These are phyloP conservation scores for Blastocystis hominis DNA, from an alignment of 352 stramenopile genomes.

Conservation along the genomic window DNA sequence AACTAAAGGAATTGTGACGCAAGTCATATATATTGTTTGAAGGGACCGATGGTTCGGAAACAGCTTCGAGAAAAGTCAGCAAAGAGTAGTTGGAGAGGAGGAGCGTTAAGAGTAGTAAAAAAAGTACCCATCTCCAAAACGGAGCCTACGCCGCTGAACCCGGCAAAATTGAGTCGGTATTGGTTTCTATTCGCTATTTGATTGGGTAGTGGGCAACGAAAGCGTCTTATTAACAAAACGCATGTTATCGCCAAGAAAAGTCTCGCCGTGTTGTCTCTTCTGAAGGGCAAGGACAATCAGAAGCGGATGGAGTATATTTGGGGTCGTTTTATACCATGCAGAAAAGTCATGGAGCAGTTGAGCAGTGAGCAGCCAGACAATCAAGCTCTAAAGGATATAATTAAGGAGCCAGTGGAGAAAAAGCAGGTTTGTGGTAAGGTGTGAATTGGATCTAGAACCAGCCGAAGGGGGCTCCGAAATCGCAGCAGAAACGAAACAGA, in stretches of 20 bases:
- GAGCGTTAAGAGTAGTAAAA: background rate
- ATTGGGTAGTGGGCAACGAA: slow-evolving; percentile 26
- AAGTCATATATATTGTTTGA: background rate
- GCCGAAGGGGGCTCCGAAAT: background rate
- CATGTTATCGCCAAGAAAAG: slow-evolving; percentile 46
- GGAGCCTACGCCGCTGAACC: background rate
- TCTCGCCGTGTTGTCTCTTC: background rate
- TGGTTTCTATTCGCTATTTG: background rate
- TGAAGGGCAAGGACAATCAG: background rate
- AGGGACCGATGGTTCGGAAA: slow-evolving; percentile 9
- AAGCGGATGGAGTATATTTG: background rate
- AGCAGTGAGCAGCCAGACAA: background rate
- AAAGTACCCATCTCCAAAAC: background rate
- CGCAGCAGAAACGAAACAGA: slow-evolving; percentile 29
- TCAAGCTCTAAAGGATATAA: too few species aligned
- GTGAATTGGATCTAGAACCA: background rate
- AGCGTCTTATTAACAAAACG: slow-evolving; percentile 27
- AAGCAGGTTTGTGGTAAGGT: background rate
- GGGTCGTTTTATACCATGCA: background rate
- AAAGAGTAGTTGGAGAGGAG: background rate
- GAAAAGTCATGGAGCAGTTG: background rate
- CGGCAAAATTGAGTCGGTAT: background rate
- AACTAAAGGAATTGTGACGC: background rate
- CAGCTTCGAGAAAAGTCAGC: slow-evolving; percentile 48
- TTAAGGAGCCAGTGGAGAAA: background rate